Evolutionary conservation across 257 asterid genomes (phyloP).

Genomic region (Gentiana dahurica): DNA sequence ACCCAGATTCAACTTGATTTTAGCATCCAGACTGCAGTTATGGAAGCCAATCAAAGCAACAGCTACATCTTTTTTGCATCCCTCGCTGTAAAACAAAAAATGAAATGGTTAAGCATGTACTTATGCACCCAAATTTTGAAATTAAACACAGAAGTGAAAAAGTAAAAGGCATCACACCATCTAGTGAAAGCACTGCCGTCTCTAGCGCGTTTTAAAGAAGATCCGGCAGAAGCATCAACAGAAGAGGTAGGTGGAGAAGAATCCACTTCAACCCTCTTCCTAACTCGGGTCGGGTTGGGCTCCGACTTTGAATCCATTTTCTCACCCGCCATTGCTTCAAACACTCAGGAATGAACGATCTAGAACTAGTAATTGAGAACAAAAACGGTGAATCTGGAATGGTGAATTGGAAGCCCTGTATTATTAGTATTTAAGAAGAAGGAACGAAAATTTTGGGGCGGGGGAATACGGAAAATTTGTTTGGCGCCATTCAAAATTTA

Average conservation of each 20-base stretch:
- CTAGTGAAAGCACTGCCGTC: constrained; percentile 83
- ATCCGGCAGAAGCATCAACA: neutral
- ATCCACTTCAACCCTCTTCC: constrained; percentile 4
- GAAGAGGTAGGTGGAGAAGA: neutral
- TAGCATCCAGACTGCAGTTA: constrained; percentile 66
- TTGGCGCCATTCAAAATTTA: constrained; percentile 3
- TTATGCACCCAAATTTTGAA: neutral
- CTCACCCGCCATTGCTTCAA: constrained; percentile 9
- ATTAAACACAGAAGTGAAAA: neutral
- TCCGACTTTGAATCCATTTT: constrained; percentile 7
- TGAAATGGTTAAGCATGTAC: neutral
- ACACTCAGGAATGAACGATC: neutral
- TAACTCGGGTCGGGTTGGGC: constrained; percentile 7
- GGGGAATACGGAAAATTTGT: constrained; percentile 3
- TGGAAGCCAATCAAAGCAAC: constrained; percentile 79
- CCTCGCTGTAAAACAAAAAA: constrained; percentile 36
- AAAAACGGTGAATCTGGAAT: no score
- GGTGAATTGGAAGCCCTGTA: neutral
- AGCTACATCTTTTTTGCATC: constrained; percentile 61
- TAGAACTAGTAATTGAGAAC: neutral
- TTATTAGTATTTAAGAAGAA: neutral
- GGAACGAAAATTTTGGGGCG: neutral
- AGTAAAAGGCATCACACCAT: constrained; percentile 28
- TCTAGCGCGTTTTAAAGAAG: constrained; percentile 66
- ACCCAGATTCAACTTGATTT: constrained; percentile 78